These are phyloP conservation scores for Colletotrichum orchidophilum DNA, from an alignment of 2,329 filamentous ascomycete species.

Conservation along the genomic window DNA sequence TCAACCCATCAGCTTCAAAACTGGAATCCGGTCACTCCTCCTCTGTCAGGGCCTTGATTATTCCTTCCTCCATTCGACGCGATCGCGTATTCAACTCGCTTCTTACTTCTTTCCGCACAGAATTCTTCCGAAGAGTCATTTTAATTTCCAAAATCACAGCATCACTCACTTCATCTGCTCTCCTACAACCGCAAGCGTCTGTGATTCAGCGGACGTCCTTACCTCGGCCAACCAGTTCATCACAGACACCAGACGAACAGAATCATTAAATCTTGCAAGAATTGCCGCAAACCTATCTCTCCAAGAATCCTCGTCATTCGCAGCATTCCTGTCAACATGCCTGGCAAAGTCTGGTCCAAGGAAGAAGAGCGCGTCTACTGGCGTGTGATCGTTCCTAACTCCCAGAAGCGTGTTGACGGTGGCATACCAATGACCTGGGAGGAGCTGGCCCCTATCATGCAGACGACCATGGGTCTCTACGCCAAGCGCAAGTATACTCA, in stretches of 20 bases:
- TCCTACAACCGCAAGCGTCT: neutral
- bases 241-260: neutral
- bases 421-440: slow-evolving; percentile 47
- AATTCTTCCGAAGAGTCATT: neutral
- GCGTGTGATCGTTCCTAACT: slow-evolving; percentile 49
- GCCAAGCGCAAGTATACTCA: slow-evolving; percentile 51
- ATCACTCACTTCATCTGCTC: neutral
- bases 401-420: slow-evolving; percentile 43
- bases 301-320: neutral
- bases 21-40: neutral
- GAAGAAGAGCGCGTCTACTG: slow-evolving; percentile 62
- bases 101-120: neutral
- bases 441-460: slow-evolving; percentile 50
- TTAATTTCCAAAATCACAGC: neutral
- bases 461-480: slow-evolving; percentile 43
- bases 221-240: too few species aligned
- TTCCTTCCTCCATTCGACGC: neutral
- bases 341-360: slow-evolving; percentile 59
- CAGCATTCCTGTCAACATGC: slow-evolving; percentile 48
- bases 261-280: neutral
- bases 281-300: neutral
- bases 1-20: neutral
- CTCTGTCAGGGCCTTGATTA: neutral
- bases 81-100: neutral
- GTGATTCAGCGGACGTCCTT: neutral